These are phyloP conservation scores for Rhodotorula kratochvilovae DNA, from an alignment of 768 basidiomycete species.

Conservation along the genomic window DNA sequence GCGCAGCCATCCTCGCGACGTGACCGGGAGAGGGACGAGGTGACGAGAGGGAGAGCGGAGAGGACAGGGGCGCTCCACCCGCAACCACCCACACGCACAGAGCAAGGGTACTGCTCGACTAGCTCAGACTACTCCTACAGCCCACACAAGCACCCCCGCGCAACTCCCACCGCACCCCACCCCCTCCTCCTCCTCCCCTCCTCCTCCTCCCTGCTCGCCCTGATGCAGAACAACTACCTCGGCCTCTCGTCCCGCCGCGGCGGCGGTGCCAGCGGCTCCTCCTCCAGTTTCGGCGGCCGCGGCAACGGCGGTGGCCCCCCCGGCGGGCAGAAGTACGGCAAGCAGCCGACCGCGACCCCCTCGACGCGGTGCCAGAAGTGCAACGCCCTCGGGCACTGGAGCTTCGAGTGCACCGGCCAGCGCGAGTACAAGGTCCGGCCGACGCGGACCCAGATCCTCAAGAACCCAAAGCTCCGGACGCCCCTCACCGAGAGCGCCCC, in stretches of 20 bases:
- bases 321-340: not conserved
- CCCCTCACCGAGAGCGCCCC: conserved; percentile 13
- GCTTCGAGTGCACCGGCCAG: conserved; percentile 25
- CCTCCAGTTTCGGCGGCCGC: too few species aligned
- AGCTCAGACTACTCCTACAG: too few species aligned
- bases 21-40: not conserved
- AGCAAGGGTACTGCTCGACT: too few species aligned
- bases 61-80: not conserved
- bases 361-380: conserved; percentile 35
- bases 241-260: not conserved
- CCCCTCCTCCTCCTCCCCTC: too few species aligned
- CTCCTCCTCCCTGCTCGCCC: too few species aligned
- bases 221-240: conserved; percentile 30
- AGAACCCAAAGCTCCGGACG: conserved; percentile 32
- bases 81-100: too few species aligned
- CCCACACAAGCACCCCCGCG: too few species aligned
- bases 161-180: too few species aligned
- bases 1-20: not conserved
- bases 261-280: too few species aligned
- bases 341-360: conserved; percentile 7
- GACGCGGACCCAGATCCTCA: conserved; percentile 36
- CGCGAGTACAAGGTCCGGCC: conserved; percentile 24
- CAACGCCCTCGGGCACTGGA: conserved; percentile 25
- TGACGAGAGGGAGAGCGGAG: not conserved
- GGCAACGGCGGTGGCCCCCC: not conserved